phyloP scores from a whole-genome alignment of 2,329 filamentous ascomycete species.

The Hymenoscyphus fraxineus region DNA sequence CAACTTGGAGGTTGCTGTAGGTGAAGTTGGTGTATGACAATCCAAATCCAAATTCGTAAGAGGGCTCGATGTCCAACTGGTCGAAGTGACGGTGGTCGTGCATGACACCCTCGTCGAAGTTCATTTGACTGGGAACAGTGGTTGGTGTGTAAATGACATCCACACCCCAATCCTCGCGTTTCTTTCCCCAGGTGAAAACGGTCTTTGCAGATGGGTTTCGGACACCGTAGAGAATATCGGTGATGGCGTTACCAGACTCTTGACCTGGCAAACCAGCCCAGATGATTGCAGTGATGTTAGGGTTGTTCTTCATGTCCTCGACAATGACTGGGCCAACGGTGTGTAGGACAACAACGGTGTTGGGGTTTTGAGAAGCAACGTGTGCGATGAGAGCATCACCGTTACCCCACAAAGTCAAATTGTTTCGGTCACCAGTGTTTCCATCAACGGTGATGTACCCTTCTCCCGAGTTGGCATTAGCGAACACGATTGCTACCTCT shows the following conservation, averaged over 20 bases:
- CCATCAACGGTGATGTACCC: slow-evolving; percentile 78
- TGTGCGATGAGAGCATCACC: slow-evolving; percentile 78
- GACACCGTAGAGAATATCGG: slow-evolving; percentile 76
- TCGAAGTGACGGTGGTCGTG: slow-evolving; percentile 82
- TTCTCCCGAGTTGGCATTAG: slow-evolving; percentile 81
- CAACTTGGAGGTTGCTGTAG: slow-evolving; percentile 59
- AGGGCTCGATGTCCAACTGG: slow-evolving; percentile 54
- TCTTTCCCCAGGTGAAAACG: slow-evolving; percentile 74
- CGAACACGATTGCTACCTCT: slow-evolving; percentile 78
- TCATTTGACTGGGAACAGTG: slow-evolving; percentile 57
- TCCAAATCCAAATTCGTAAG: slow-evolving; percentile 79
- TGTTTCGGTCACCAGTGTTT: slow-evolving; percentile 85
- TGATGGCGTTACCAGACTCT: slow-evolving; percentile 75
- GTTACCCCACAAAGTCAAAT: slow-evolving; percentile 82
- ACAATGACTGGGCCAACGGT: slow-evolving; percentile 77
- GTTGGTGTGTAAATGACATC: slow-evolving; percentile 39
- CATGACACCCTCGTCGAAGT: slow-evolving; percentile 74
- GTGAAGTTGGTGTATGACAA: slow-evolving; percentile 75
- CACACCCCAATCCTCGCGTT: slow-evolving; percentile 41
- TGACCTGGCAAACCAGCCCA: slow-evolving; percentile 84
- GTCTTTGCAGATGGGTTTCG: slow-evolving; percentile 73
- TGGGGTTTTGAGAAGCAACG: slow-evolving; percentile 72
- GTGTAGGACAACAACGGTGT: slow-evolving; percentile 90
- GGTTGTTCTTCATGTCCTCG: slow-evolving; percentile 67
- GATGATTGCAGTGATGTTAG: slow-evolving; percentile 78